Conservation (phyloP, 257 asterid species). For the Fraxinus quadrangulata region DNA sequence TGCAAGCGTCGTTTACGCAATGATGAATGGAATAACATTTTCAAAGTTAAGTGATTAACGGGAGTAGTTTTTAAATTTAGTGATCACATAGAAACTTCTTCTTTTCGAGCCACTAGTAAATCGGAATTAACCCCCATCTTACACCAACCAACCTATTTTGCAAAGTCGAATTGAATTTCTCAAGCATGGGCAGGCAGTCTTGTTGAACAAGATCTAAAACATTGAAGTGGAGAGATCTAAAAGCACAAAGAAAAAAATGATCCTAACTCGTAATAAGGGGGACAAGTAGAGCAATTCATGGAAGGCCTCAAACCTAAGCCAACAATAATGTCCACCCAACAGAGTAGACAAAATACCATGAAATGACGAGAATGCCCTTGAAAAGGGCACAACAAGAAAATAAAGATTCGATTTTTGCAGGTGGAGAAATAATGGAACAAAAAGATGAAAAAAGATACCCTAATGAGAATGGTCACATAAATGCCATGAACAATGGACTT, state of each 20-base stretch:
- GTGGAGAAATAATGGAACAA: neutral
- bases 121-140: too few species aligned
- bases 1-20: too few species aligned
- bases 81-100: too few species aligned
- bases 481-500: slow-evolving; percentile 24
- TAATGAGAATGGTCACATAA: slow-evolving; percentile 14
- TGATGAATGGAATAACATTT: too few species aligned
- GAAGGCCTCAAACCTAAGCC: slow-evolving; percentile 13
- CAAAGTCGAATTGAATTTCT: too few species aligned
- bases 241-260: slow-evolving; percentile 22
- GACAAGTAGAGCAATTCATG: slow-evolving; percentile 14
- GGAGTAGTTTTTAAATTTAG: too few species aligned
- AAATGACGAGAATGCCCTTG: slow-evolving; percentile 30
- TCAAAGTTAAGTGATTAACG: too few species aligned
- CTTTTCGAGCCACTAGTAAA: too few species aligned
- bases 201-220: slow-evolving; percentile 34
- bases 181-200: slow-evolving; percentile 24
- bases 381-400: neutral
- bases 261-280: neutral
- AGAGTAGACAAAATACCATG: neutral
- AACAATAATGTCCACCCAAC: slow-evolving; percentile 20
- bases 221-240: slow-evolving; percentile 24
- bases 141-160: too few species aligned
- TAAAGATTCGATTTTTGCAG: slow-evolving; percentile 22
- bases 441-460: slow-evolving; percentile 15